Conservation (phyloP, 2,329 filamentous ascomycete species). For the Ophiostoma montium region DNA sequence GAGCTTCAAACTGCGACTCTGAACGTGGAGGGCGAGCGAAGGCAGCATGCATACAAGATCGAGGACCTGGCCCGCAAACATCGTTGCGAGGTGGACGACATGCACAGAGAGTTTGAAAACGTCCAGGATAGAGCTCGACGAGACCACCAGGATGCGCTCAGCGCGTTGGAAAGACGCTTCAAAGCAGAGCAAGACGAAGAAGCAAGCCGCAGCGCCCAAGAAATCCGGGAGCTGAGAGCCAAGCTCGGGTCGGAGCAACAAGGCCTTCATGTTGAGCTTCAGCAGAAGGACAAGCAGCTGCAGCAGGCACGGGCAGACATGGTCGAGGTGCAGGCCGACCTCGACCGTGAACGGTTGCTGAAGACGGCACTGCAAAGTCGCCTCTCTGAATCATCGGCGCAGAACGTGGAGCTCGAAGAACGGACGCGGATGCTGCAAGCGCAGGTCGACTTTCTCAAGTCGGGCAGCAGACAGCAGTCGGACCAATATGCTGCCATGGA, state of each 20-base stretch:
- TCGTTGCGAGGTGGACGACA: conserved; percentile 40
- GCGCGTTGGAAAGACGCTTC: conserved; percentile 47
- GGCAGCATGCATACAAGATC: conserved; percentile 33
- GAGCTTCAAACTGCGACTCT: conserved; percentile 30
- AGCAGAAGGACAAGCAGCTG: conserved; percentile 40
- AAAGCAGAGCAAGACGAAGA: conserved; percentile 54
- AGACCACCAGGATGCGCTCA: conserved; percentile 53
- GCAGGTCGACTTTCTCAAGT: conserved; percentile 80
- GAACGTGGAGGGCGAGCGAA: conserved; percentile 29
- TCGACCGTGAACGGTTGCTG: conserved; percentile 49
- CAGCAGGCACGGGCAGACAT: conserved; percentile 32
- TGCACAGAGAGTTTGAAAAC: conserved; percentile 34
- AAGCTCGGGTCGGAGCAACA: conserved; percentile 37
- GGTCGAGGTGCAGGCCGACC: conserved; percentile 32
- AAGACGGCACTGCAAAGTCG: conserved; percentile 38
- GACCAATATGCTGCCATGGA: conserved; percentile 75
- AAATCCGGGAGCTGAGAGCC: conserved; percentile 49
- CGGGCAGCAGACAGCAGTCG: conserved; percentile 77
- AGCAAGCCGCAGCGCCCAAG: conserved; percentile 39
- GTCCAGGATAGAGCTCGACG: conserved; percentile 45
- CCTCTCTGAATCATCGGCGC: conserved; percentile 43
- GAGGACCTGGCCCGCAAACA: conserved; percentile 41
- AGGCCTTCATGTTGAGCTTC: conserved; percentile 31
- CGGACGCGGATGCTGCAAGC: conserved; percentile 63
- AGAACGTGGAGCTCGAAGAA: conserved; percentile 55